These are phyloP conservation scores for Cryphonectria radicalis DNA, from an alignment of 2,329 filamentous ascomycete genomes.

Conservation along the genomic window DNA sequence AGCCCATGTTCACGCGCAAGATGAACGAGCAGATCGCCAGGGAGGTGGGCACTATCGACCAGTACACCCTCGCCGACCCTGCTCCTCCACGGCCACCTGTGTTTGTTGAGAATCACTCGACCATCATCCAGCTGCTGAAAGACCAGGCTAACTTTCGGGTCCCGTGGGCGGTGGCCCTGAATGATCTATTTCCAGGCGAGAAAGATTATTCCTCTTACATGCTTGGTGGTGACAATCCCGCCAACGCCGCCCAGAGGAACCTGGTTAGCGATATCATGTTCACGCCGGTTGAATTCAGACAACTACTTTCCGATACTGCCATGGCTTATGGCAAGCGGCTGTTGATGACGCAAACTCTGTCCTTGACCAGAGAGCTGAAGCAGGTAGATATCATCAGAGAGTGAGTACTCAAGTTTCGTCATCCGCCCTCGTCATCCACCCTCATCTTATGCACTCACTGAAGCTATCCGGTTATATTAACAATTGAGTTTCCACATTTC, in stretches of 20 bases:
- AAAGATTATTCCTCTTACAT: constrained; percentile 46
- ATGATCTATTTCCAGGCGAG: constrained; percentile 41
- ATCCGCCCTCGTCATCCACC: no score
- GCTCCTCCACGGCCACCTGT: constrained; percentile 40
- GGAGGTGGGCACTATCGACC: constrained; percentile 43
- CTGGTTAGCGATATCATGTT: not conserved
- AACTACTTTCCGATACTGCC: not conserved
- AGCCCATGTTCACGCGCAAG: constrained; percentile 50
- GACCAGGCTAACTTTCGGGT: constrained; percentile 40
- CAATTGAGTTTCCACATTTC: not conserved
- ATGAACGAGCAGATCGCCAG: constrained; percentile 45
- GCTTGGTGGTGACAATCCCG: constrained; percentile 41
- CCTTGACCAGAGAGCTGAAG: constrained; percentile 41
- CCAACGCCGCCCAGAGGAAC: constrained; percentile 34
- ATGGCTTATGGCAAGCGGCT: constrained; percentile 40
- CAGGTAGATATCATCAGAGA: constrained; percentile 53
- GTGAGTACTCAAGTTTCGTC: not conserved
- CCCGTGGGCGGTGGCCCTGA: constrained; percentile 41
- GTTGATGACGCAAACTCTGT: constrained; percentile 46
- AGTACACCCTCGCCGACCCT: constrained; percentile 42
- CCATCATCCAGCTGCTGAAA: constrained; percentile 17
- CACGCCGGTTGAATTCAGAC: not conserved
- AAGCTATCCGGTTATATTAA: not conserved
- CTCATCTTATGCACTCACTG: no score
- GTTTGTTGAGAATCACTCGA: constrained; percentile 10